Evolutionary conservation across 352 stramenopile genomes (phyloP), one percentile per base, ranked within the genome.

Genomic region (Pythium sukuiense): DNA sequence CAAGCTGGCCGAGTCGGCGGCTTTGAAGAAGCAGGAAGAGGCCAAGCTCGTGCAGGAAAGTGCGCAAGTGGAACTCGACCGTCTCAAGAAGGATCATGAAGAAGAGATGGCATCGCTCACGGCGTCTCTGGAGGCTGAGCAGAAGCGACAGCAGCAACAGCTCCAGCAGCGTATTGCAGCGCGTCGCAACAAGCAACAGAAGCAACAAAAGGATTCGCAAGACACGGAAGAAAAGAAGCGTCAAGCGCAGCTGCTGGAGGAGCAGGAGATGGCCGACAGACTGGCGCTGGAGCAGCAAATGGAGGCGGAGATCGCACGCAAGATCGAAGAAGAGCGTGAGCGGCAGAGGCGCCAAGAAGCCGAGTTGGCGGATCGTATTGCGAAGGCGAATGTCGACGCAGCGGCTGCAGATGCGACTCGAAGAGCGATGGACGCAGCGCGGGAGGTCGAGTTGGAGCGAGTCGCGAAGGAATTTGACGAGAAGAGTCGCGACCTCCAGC

Each of bases 161-260:
- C 67, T 93, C n/a, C 79, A 90, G 46, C 78, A 87, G 54, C 82
- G 82, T 14, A 89, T 90, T 32, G 70, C 71, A 13, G 73, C 80
- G 59, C 70, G 82, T 9, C 55, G 63, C 13, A 37, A 33, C 6
- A 73, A 79, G 35, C 76, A 81, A 13, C 72, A 73, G 13, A 89
- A 82, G 46, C 70, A 83, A 20, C 71, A 76, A 16, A 74, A 72
- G 20, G 61, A 72, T 2, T 52, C 37, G 14, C 57, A 66, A 6
- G 46, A 71, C n/a, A 8, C 50, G 8, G 35, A 33, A 5, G 65
- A 55, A 30, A 60, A 60, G 48, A 50, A 66, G 29, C 58, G 56
- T 18, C 30, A 62, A 20, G 57, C 54, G 3, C 46, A 59, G 18
- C 62, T 48, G 4, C 56, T 75, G 26, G 62, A 45, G 6, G 70